Base-by-base conservation (phyloP, 1,284 basidiomycete genomes). In the Neolentinus lepideus region DNA sequence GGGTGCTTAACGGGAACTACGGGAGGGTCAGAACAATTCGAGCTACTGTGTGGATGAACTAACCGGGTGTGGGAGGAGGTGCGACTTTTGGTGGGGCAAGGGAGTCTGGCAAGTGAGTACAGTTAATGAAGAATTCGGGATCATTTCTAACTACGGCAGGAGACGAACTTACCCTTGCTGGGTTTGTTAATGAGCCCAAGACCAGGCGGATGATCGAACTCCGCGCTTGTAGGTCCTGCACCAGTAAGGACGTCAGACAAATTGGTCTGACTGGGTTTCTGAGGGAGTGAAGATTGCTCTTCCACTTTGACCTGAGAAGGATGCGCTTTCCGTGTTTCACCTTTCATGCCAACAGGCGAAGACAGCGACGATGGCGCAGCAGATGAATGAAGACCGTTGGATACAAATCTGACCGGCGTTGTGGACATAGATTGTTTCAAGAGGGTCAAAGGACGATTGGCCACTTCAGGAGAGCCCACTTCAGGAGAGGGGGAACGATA, bases 401-500 rank as follows among this genome's bases (percentile, higher is more conserved):
- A 24, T 11, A 43, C 38, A 16, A 43, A 43, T n/a, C 19, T 43
- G 16, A 43, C 38, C 8, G 38, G 38, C 38, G 38, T 43, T 6
- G 38, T 6, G 3, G 38, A 43, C 6, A 43, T 43, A n/a, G 38
- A 43, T n/a, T 16, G 6, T n/a, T 21, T 6, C 16, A 3, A 16
- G n/a, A 16, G 12, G 16, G 38, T 16, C 12, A 43, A 6, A n/a
- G 38, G 8, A 43, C 38, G 38, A 4, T 4, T n/a, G 6, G 38
- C 6, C 16, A 16, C 38, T 16, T 43, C 38, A 4, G 70, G 67
- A 58, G 71, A 73, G 46, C n/a, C 6, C 16, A 16, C 38, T 16
- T 43, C 38, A 4, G 70, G 67, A 58, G 71, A 73, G 46, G 73
- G 72, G 9, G 74, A 75, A 3, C 64, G 61, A 62, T 73, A 72